Evolutionary conservation across 1,139 yeast species (phyloP), one percentile per base, ranked within the genome.

Genomic region (Sugiyamaella novakii): DNA sequence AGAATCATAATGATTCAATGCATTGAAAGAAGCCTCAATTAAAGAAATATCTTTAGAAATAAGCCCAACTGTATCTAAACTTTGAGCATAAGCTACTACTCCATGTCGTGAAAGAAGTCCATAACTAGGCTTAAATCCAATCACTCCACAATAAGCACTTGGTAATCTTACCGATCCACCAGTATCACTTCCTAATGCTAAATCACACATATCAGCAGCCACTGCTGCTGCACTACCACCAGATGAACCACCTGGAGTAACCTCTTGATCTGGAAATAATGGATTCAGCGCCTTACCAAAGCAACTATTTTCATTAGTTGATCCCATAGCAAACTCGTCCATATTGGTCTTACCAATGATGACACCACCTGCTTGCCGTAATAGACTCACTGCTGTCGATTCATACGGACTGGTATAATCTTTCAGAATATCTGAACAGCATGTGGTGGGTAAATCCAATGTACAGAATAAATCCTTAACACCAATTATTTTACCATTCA

Each of bases 241-340:
- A 3, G 96, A 87, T 0, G 97, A 89, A 0, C 98, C 98, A 1
- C 98, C 98, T 1, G 87, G 74, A 0, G 86, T 73, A 44, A 65
- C 66, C 5, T 60, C 62, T 0, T 60, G 61, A 2, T 63, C 64
- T 2, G 57, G 50, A 47, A 60, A 71, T 47, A 57, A 65, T 0
- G 98, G 98, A 62, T 92, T 92, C 4, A 72, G 46, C n/a, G 59
- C 55, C 22, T 52, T 55, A 0, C 96, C 97, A 63, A 71, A 83
- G 47, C 58, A 53, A 57, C 70, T 6, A 84, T 79, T 62, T 74
- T 77, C 33, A 78, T 75, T 56, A 72, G 72, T 60, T 66, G 73
- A 67, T 24, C 98, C 99, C 98, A 94, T 94, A 1, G 95, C 98
- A 70, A 92, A 94, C 68, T 94, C 98, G 69, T 94, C 99, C 78